phyloP scores from a whole-genome alignment of 1,284 basidiomycete species.

The Crucibulum cyathiforme region DNA sequence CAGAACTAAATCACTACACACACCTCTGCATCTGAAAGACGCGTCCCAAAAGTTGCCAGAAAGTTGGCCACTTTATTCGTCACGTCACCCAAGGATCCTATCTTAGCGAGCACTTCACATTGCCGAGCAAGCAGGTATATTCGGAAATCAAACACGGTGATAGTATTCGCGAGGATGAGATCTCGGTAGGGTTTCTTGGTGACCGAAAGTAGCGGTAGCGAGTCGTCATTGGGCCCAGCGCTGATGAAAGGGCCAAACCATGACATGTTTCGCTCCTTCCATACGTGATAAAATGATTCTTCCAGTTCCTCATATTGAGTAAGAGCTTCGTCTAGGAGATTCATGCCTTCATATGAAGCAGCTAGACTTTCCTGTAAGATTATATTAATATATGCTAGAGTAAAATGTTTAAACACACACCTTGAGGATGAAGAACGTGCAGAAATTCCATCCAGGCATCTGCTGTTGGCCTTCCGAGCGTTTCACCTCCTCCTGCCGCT shows the following conservation, averaged over 20 bases:
- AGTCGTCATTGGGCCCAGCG: slow-evolving; percentile 78
- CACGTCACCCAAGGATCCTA: slow-evolving; percentile 74
- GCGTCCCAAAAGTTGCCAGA: slow-evolving; percentile 81
- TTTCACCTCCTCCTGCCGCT: slow-evolving; percentile 87
- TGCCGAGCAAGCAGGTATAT: slow-evolving; percentile 92
- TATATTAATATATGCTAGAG: slow-evolving; percentile 18
- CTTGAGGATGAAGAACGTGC: slow-evolving; percentile 94
- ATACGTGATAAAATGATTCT: slow-evolving; percentile 79
- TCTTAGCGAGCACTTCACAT: slow-evolving; percentile 76
- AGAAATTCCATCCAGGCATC: slow-evolving; percentile 97
- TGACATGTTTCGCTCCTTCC: slow-evolving; percentile 82
- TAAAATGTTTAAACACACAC: slow-evolving; percentile 45
- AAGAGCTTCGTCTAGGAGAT: slow-evolving; percentile 88
- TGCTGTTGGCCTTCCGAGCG: slow-evolving; percentile 85
- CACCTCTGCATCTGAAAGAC: slow-evolving; percentile 79
- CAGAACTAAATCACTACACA: slow-evolving; percentile 22
- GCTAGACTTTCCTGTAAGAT: slow-evolving; percentile 87
- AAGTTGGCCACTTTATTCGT: slow-evolving; percentile 74
- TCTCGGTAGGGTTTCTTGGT: slow-evolving; percentile 88
- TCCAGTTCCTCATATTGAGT: slow-evolving; percentile 93
- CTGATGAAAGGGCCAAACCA: slow-evolving; percentile 90
- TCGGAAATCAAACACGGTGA: slow-evolving; percentile 94
- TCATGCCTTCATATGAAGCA: slow-evolving; percentile 90
- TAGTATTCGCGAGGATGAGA: slow-evolving; percentile 87
- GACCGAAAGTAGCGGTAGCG: slow-evolving; percentile 79